Base-by-base conservation (phyloP, 2,329 filamentous ascomycete species). In the Colletotrichum falcatum region DNA sequence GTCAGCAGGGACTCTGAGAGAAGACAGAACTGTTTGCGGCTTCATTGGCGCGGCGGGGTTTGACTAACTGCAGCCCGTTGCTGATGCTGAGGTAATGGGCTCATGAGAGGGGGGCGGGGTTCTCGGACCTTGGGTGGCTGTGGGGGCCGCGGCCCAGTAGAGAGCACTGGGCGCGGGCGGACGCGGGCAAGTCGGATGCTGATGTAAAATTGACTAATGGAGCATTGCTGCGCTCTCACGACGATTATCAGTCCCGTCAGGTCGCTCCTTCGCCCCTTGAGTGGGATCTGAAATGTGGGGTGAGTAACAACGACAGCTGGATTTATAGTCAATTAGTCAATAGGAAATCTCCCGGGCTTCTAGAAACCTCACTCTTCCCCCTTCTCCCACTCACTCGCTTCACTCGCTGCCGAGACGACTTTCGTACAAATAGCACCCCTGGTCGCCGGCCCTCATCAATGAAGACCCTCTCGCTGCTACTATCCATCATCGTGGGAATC, bases 171-270 rank as follows among this genome's bases (percentile, higher is more conserved):
- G 14, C 56, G 35, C 37, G 55, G 37, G 26, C 16, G 55, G 28
- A 35, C 37, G n/a, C n/a, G n/a, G n/a, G n/a, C n/a, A n/a, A n/a
- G n/a, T n/a, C 28, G 20, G 23, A 42, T 74, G 76, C 76, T 77
- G 76, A 77, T 77, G 76, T 77, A 76, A 77, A 75, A 33, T 73
- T 77, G 73, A 77, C 74, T 77, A 77, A 77, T 63, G 61, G 51
- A 48, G 49, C 30, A 42, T 54, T 61, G 70, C 73, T 73, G 16
- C 46, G 44, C 56, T 59, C 51, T 67, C 42, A 59, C 48, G 64
- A 61, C 53, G 30, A 42, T 42, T 20, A 46, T 28, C n/a, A n/a
- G 20, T 49, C 48, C 53, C 44, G 20, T 23, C 30, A 30, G 23
- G 11, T 42, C 58, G n/a, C 16, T 20, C 20, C 46, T 23, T 23